phyloP scores from a whole-genome alignment of 352 stramenopile species.

The Globisporangium spinosum region DNA sequence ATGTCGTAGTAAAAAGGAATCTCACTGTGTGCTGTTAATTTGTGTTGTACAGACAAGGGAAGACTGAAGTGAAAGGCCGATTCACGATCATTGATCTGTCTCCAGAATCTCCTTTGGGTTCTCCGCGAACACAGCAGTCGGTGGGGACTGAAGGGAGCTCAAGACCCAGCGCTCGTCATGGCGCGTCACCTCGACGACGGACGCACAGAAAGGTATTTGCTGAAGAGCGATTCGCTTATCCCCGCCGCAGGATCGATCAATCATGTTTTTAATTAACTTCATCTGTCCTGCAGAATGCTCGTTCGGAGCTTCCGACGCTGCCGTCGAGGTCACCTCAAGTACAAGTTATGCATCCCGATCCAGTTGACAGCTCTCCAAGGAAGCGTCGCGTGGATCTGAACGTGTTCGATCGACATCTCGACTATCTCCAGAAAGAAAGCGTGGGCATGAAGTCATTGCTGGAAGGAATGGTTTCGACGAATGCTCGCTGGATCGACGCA shows the following conservation, averaged over 20 bases:
- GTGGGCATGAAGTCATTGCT: conserved; percentile 60
- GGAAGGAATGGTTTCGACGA: conserved; percentile 69
- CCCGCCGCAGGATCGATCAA: not conserved
- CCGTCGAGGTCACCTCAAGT: conserved; percentile 6
- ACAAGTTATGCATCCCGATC: conserved; percentile 6
- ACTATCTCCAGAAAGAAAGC: conserved; percentile 67
- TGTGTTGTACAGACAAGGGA: conserved; percentile 37
- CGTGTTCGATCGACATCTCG: conserved; percentile 60
- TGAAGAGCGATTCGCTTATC: not conserved
- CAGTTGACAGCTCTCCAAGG: conserved; percentile 17
- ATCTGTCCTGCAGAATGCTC: conserved; percentile 19
- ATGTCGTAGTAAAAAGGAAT: not conserved
- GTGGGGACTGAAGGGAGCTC: conserved; percentile 4
- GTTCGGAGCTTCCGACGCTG: conserved; percentile 12
- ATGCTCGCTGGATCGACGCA: conserved; percentile 66
- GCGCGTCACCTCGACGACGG: conserved; percentile 20
- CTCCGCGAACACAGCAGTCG: conserved; percentile 9
- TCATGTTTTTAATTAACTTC: not conserved
- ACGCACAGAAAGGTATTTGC: conserved; percentile 1
- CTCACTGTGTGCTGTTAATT: conserved; percentile 7
- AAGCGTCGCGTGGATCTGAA: conserved; percentile 37
- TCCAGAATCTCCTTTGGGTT: conserved; percentile 42
- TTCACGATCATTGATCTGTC: conserved; percentile 84
- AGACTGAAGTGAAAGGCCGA: conserved; percentile 66
- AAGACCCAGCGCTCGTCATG: conserved; percentile 23